Percentiles rank a stretch among this genome's conserved stretches.
Conservation (phyloP, 176 grass and related monocot species). For the Pontederia paniculata region DNA sequence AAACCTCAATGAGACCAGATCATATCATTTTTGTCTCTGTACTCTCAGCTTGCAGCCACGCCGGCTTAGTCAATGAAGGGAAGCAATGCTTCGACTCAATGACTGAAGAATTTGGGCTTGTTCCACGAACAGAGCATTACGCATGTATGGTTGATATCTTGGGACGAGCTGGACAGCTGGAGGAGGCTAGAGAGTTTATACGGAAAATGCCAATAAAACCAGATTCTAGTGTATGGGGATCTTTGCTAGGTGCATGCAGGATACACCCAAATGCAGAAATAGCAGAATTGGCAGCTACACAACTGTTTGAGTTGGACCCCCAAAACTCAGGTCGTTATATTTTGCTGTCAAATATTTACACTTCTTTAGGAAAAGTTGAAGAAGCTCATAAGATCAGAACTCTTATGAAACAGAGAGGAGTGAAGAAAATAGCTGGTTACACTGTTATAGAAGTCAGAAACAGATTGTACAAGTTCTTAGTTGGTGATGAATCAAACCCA, state of each 20-base stretch:
- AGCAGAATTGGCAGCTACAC: constrained; percentile 20
- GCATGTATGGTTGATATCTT: constrained; percentile 24
- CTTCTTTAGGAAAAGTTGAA: constrained; percentile 22
- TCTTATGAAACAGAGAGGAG: constrained; percentile 9
- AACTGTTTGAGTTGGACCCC: constrained; percentile 16
- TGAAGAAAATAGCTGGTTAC: constrained; percentile 21
- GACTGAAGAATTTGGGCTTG: constrained; percentile 3
- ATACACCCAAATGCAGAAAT: constrained; percentile 21
- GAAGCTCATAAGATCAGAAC: constrained; percentile 17
- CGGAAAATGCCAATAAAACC: constrained; percentile 23
- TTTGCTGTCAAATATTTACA: constrained; percentile 22
- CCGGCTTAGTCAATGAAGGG: constrained; percentile 15
- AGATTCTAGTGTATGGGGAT: constrained; percentile 25
- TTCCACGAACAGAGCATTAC: constrained; percentile 16
- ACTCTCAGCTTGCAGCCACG: constrained; percentile 23
- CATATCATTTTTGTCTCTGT: constrained; percentile 18
- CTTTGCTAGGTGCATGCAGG: constrained; percentile 27
- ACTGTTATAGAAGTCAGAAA: constrained; percentile 21
- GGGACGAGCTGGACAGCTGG: constrained; percentile 19
- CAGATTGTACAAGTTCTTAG: constrained; percentile 23
- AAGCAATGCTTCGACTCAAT: constrained; percentile 24
- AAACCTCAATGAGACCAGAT: constrained; percentile 9
- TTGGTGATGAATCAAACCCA: constrained; percentile 14
- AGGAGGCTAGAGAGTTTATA: constrained; percentile 22
- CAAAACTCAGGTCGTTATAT: constrained; percentile 21